Base-by-base conservation (phyloP, 371 early-diverging fungal species). In the Rhizopus delemar region DNA sequence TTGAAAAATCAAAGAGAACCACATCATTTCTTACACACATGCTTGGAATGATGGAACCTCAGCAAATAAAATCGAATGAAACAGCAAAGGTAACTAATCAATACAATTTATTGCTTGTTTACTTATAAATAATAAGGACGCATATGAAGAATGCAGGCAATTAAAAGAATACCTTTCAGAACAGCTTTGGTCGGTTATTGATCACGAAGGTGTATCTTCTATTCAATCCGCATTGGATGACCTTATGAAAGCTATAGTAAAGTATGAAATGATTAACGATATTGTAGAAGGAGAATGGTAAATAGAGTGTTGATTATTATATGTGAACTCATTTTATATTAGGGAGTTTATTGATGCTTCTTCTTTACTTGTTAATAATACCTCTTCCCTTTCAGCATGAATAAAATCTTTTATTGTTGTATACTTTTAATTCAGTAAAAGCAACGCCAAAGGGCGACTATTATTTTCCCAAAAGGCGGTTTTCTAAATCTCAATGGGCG, bases 81-180 rank as follows among this genome's bases (percentile, higher is more conserved):
- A 74, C 55, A 28, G 75, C 62, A 9, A 67, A 65, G 60, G 78
- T 78, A 68, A 35, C 2, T 22, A 22, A 22, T 22, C 22, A 22
- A 22, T 22, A 22, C 22, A 22, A 2, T 22, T 1, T 22, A 22
- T 22, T 22, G 22, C 22, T 22, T 22, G 22, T 22, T 22, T 22
- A 22, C 22, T 22, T 22, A 22, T 22, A 22, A 22, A 2, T 22
- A 22, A 22, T 22, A 22, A 78, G 79, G 79, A 78, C 35, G 63
- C 74, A 8, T 75, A 78, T 39, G 36, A 57, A 8, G 76, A 73
- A 56, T 78, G 79, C 28, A 15, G 68, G 7, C 62, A 71, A 29
- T 43, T 75, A 28, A 69, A 59, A 33, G 75, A 75, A 2, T 70
- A 62, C 48, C 69, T 78, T 8, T 67, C 74, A 11, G 79, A 78